Percentiles rank a stretch among this genome's conserved stretches.
Conservation (phyloP, 2,329 filamentous ascomycete genomes). For the Endothia cerciana region DNA sequence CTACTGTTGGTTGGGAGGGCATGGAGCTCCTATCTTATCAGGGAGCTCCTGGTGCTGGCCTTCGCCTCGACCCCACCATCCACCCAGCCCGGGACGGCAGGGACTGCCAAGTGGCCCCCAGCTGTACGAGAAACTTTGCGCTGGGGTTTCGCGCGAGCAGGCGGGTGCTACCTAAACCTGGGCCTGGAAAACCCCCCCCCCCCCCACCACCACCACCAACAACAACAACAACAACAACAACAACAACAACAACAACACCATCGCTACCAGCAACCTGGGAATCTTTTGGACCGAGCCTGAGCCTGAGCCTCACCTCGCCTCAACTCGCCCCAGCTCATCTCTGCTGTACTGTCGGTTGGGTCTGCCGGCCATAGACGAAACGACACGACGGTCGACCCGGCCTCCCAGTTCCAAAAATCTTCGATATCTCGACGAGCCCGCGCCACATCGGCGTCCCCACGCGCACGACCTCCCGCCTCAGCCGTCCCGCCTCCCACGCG, state of each 20-base stretch:
- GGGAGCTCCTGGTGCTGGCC: neutral
- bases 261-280: neutral
- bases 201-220: neutral
- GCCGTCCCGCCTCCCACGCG: constrained; percentile 6
- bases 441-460: neutral
- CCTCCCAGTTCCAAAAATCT: neutral
- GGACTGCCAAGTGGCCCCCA: constrained; percentile 13
- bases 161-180: too few relatives aligned
- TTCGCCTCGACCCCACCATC: neutral
- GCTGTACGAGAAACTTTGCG: neutral
- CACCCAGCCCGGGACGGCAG: constrained; percentile 1
- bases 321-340: neutral
- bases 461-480: constrained; percentile 1
- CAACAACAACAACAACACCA: neutral
- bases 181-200: neutral
- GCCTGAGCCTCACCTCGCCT: neutral
- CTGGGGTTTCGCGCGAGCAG: too few relatives aligned
- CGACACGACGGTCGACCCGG: neutral
- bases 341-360: too few relatives aligned
- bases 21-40: constrained; percentile 8
- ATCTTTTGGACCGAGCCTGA: neutral
- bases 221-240: neutral
- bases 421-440: neutral
- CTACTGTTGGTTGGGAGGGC: neutral
- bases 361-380: neutral